phyloP scores from a whole-genome alignment of 257 asterid genomes.

The Scutellaria galericulata region DNA sequence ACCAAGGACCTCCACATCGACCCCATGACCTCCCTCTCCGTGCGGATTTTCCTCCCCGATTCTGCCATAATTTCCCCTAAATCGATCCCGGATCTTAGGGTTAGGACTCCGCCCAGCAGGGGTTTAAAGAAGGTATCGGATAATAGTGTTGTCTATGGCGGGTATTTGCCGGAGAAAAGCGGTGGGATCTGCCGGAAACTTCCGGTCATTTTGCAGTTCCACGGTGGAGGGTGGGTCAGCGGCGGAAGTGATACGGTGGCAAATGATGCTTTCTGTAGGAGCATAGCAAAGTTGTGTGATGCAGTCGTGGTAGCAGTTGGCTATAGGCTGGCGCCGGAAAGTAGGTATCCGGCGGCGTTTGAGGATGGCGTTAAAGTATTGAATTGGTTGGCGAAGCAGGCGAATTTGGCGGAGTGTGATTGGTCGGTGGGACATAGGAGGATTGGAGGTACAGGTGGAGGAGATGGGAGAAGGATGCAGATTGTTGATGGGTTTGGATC shows the following conservation, averaged over 20 bases:
- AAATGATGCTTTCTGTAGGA: slow-evolving; percentile 75
- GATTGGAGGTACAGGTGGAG: slow-evolving; percentile 37
- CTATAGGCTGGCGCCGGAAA: slow-evolving; percentile 88
- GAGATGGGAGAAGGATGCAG: slow-evolving; percentile 61
- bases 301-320: slow-evolving; percentile 88
- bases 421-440: slow-evolving; percentile 49
- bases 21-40: slow-evolving; percentile 59
- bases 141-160: slow-evolving; percentile 58
- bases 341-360: slow-evolving; percentile 82
- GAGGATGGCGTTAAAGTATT: slow-evolving; percentile 79
- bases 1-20: slow-evolving; percentile 87
- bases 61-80: slow-evolving; percentile 50
- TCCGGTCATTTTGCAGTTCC: slow-evolving; percentile 85
- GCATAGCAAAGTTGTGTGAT: slow-evolving; percentile 73
- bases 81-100: slow-evolving; percentile 48
- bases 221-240: slow-evolving; percentile 86
- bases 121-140: slow-evolving; percentile 27
- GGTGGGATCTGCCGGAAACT: slow-evolving; percentile 61
- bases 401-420: slow-evolving; percentile 71
- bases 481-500: slow-evolving; percentile 81
- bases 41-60: slow-evolving; percentile 80
- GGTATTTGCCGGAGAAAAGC: slow-evolving; percentile 62
- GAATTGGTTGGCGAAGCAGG: slow-evolving; percentile 84
- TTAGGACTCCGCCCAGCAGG: slow-evolving; percentile 34
- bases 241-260: slow-evolving; percentile 74